Conservation (phyloP, 2,329 filamentous ascomycete genomes). For the Nigrograna mackinnonii region DNA sequence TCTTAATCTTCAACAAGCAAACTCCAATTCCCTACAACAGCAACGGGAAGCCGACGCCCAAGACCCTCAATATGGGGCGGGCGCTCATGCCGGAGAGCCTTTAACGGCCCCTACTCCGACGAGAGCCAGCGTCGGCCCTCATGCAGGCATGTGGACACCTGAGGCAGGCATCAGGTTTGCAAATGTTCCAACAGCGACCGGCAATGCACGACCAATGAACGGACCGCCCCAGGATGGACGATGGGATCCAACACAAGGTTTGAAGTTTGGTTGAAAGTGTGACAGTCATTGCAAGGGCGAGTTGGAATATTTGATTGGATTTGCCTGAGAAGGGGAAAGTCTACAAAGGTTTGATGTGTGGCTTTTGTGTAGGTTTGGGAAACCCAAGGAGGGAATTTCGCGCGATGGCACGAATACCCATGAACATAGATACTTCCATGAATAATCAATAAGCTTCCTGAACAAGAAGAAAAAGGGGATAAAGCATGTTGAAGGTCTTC, state of each 20-base stretch:
- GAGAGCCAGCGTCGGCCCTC: conserved; percentile 37
- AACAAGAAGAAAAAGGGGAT: too few species aligned
- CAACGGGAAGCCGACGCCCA: conserved; percentile 54
- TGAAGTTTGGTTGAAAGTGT: conserved; percentile 40
- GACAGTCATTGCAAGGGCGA: too few species aligned
- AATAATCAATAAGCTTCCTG: too few species aligned
- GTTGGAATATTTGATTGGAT: too few species aligned
- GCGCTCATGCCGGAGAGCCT: conserved; percentile 54
- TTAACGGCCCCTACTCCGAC: conserved; percentile 54
- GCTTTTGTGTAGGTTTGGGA: too few species aligned
- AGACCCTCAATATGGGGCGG: conserved; percentile 61
- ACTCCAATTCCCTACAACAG: conserved; percentile 45
- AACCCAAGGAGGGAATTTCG: too few species aligned
- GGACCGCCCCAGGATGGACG: conserved; percentile 39
- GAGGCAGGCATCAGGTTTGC: conserved; percentile 81
- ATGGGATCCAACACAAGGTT: conserved; percentile 43
- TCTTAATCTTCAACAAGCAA: conserved; percentile 54
- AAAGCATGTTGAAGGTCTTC: too few species aligned
- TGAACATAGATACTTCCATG: too few species aligned
- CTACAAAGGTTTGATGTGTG: too few species aligned
- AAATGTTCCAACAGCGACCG: conserved; percentile 38
- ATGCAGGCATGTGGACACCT: conserved; percentile 73
- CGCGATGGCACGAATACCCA: too few species aligned
- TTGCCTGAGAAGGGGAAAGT: too few species aligned
- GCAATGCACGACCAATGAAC: conserved; percentile 31